These are phyloP conservation scores for Staphylotrichum longicolle DNA, from an alignment of 495 filamentous ascomycete genomes.

Conservation along the genomic window DNA sequence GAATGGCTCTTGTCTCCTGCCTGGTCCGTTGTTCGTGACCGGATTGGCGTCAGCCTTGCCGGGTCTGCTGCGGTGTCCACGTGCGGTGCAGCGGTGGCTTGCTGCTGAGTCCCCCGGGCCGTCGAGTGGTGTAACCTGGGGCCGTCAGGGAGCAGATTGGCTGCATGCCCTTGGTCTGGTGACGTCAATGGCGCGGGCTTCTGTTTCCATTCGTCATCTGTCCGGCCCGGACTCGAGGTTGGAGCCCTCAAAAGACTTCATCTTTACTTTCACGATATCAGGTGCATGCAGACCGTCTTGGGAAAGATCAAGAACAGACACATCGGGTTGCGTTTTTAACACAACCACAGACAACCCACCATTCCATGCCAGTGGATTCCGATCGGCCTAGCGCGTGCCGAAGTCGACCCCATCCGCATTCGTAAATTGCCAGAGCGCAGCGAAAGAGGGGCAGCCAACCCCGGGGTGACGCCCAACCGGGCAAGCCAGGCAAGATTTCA, in stretches of 20 bases:
- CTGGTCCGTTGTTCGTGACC: too few species aligned
- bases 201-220: not conserved
- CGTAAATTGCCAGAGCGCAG: too few species aligned
- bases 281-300: too few species aligned
- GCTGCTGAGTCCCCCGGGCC: not conserved
- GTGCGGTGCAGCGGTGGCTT: not conserved
- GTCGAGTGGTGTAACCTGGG: not conserved
- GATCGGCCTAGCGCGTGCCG: too few species aligned
- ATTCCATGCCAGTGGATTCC: too few species aligned
- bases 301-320: too few species aligned
- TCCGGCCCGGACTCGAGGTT: not conserved
- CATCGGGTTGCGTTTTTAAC: too few species aligned
- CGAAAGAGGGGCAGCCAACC: slow-evolving; percentile 4
- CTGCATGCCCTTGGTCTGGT: not conserved
- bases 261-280: not conserved
- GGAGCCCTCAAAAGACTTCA: not conserved
- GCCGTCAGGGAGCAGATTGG: not conserved
- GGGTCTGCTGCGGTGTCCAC: not conserved
- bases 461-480: not conserved
- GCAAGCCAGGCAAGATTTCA: too few species aligned
- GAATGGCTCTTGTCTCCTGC: too few species aligned
- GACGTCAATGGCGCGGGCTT: slow-evolving; percentile 6
- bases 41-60: too few species aligned
- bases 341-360: too few species aligned
- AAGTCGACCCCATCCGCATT: too few species aligned